Conservation (phyloP, 2,329 filamentous ascomycete species). For the Xylariaceae sp. region DNA sequence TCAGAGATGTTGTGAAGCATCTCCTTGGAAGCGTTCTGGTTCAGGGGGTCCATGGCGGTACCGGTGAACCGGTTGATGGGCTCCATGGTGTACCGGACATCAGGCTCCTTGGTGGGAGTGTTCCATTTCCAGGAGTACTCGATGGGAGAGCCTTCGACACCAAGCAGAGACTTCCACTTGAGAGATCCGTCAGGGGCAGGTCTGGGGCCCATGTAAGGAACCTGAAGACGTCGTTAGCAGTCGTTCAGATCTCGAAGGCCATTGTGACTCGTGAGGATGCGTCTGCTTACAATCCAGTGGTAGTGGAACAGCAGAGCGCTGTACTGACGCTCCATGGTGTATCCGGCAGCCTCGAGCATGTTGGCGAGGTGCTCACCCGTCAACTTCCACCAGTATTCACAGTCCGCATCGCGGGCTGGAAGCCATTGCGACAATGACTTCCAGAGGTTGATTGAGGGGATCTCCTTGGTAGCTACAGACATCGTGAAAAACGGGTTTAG, state of each 20-base stretch:
- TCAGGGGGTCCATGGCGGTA: constrained; percentile 22
- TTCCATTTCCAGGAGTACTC: constrained; percentile 21
- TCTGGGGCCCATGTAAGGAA: constrained; percentile 6
- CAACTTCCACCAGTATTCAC: constrained; percentile 13
- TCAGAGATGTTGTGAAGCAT: constrained; percentile 9
- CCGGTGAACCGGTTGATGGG: constrained; percentile 18
- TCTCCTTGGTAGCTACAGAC: not conserved
- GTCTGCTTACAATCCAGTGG: constrained; percentile 11
- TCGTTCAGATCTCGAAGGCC: not conserved
- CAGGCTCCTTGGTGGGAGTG: constrained; percentile 4
- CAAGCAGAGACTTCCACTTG: constrained; percentile 6
- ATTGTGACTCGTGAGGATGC: not conserved
- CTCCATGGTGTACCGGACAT: constrained; percentile 17
- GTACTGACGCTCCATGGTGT: constrained; percentile 5
- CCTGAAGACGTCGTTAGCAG: not conserved
- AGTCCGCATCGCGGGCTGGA: not conserved
- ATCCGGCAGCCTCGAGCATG: constrained; percentile 10
- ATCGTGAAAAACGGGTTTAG: not conserved
- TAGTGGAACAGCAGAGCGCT: constrained; percentile 8
- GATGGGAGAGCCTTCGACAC: constrained; percentile 7
- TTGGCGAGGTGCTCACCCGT: constrained; percentile 8
- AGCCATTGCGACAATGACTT: not conserved
- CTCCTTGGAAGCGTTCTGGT: constrained; percentile 15
- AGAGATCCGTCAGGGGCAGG: not conserved
- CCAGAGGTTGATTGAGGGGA: not conserved